phyloP scores from a whole-genome alignment of 768 basidiomycete genomes.

The Macrocybe gigantea region DNA sequence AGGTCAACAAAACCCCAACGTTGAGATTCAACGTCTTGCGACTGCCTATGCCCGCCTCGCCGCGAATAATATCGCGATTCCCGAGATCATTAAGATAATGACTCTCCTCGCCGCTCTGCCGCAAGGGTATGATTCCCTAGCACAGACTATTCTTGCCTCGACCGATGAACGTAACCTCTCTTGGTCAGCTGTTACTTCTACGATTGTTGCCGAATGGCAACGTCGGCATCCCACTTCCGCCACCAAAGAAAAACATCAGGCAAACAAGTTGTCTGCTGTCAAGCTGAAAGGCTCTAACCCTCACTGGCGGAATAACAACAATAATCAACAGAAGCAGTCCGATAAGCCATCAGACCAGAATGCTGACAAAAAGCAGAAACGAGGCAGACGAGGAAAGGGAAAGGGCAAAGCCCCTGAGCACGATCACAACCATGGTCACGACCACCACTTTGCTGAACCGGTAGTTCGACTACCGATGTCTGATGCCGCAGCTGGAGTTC shows the following conservation, averaged over 20 bases:
- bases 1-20: not conserved
- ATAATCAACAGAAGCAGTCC: constrained; percentile 8
- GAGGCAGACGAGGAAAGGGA: too few relatives aligned
- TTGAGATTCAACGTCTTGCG: not conserved
- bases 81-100: not conserved
- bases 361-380: too few relatives aligned
- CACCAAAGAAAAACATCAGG: too few relatives aligned
- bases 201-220: not conserved
- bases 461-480: too few relatives aligned
- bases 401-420: too few relatives aligned
- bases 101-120: not conserved
- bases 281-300: too few relatives aligned
- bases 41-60: not conserved
- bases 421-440: too few relatives aligned
- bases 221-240: not conserved
- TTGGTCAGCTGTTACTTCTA: not conserved
- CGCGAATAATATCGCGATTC: not conserved
- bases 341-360: too few relatives aligned
- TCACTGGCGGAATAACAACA: constrained; percentile 2
- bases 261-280: too few relatives aligned
- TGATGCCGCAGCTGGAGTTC: too few relatives aligned
- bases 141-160: not conserved
- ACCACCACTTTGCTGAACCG: too few relatives aligned
- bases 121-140: not conserved
- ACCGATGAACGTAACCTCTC: not conserved